Evolutionary conservation across 305 asterid species (phyloP).

Genomic region (Salvia sclarea): DNA sequence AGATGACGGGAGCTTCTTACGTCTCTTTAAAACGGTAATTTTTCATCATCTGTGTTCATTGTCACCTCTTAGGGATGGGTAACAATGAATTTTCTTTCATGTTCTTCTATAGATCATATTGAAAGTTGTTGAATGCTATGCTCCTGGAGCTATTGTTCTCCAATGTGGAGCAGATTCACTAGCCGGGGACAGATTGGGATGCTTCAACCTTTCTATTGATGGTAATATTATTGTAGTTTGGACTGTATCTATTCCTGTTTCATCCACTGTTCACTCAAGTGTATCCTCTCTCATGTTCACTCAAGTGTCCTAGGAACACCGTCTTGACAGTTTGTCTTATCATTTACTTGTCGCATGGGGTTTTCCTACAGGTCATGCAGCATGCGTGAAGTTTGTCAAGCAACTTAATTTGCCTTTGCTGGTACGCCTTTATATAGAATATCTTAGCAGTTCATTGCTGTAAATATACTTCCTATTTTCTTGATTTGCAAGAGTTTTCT

Average conservation of each 20-base stretch:
- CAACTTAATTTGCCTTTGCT: conserved; percentile 88
- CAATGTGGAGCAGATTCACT: conserved; percentile 99
- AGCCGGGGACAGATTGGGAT: conserved; percentile 97
- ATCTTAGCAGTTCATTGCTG: conserved; percentile 9
- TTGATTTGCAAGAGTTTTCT: conserved; percentile 27
- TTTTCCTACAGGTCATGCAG: conserved; percentile 87
- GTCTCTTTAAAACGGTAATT: conserved; percentile 84
- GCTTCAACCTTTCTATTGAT: conserved; percentile 98
- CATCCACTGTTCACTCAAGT: conserved; percentile 7
- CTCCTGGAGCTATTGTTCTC: conserved; percentile 94
- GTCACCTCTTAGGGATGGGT: not conserved
- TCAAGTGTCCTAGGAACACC: conserved; percentile 6
- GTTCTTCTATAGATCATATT: conserved; percentile 64
- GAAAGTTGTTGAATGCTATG: conserved; percentile 87
- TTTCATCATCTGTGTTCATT: conserved; percentile 17
- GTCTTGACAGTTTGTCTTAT: conserved; percentile 15
- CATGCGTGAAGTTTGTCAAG: conserved; percentile 92
- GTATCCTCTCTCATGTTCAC: conserved; percentile 12
- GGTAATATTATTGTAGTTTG: conserved; percentile 68
- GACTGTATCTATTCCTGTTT: conserved; percentile 22
- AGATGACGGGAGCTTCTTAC: conserved; percentile 82
- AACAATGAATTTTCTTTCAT: conserved; percentile 29
- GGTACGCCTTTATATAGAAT: conserved; percentile 50
- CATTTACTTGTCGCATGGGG: conserved; percentile 4
- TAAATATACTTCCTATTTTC: not conserved